Conservation (phyloP, 345 rosid genomes). For the Psidium friedrichsthalianum region DNA sequence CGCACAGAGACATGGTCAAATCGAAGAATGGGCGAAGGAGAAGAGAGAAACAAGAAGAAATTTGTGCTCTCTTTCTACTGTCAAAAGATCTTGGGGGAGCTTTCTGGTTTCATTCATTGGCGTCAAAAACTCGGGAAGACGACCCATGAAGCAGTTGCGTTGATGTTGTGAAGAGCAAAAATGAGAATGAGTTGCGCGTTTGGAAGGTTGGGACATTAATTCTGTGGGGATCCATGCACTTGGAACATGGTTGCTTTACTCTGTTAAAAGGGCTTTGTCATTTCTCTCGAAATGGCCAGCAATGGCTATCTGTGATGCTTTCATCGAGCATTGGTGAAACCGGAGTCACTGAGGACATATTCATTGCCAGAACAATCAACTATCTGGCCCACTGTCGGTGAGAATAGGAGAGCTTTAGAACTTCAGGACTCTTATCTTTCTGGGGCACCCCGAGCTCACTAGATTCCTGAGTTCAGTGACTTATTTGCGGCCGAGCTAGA, state of each 20-base stretch:
- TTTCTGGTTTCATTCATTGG: background rate
- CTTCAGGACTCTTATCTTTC: slow-evolving; percentile 80
- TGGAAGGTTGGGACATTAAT: slow-evolving; percentile 88
- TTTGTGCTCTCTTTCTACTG: too few relatives aligned
- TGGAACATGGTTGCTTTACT: slow-evolving; percentile 96
- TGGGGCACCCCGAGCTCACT: slow-evolving; percentile 77
- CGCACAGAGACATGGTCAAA: too few relatives aligned
- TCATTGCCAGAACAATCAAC: slow-evolving; percentile 53
- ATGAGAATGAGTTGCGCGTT: slow-evolving; percentile 50
- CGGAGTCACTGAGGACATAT: slow-evolving; percentile 62
- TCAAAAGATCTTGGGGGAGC: too few relatives aligned
- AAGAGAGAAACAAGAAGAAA: too few relatives aligned
- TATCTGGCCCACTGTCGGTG: slow-evolving; percentile 58
- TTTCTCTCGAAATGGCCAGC: slow-evolving; percentile 82
- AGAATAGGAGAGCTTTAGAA: slow-evolving; percentile 51
- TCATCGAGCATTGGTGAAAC: slow-evolving; percentile 67
- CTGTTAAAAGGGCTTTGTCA: slow-evolving; percentile 61
- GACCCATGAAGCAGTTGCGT: slow-evolving; percentile 33
- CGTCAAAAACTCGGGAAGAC: background rate
- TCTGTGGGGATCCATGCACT: slow-evolving; percentile 97
- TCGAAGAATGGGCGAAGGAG: too few relatives aligned
- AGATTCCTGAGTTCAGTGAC: slow-evolving; percentile 51
- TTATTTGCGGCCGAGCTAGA: slow-evolving; percentile 74
- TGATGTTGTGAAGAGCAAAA: slow-evolving; percentile 74
- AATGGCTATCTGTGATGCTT: slow-evolving; percentile 46